Evolutionary conservation across 208 protist species (phyloP).

Genomic region (Crithidia bombi): DNA sequence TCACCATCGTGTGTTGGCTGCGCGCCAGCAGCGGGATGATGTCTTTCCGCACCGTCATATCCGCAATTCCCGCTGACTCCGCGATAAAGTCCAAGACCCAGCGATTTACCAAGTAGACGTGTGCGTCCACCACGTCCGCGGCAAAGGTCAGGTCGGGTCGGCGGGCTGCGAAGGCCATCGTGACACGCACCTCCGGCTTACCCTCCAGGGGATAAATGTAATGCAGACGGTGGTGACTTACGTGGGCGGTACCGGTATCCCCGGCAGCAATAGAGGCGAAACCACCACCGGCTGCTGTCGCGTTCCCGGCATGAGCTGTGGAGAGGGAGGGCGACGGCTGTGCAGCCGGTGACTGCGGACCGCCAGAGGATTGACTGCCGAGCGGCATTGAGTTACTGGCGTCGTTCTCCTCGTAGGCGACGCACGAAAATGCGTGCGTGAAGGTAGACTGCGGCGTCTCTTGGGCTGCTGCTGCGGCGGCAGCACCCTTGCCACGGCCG

Average conservation of each 20-base stretch:
- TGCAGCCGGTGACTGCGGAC: background rate
- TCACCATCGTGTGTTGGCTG: slow-evolving; percentile 74
- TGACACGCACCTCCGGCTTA: slow-evolving; percentile 54
- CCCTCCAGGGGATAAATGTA: slow-evolving; percentile 65
- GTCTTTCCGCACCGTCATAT: slow-evolving; percentile 35
- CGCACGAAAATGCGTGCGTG: slow-evolving; percentile 55
- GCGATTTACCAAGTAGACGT: slow-evolving; percentile 72
- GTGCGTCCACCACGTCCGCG: slow-evolving; percentile 67
- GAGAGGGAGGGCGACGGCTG: slow-evolving; percentile 5
- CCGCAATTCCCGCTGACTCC: slow-evolving; percentile 44
- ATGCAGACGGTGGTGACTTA: slow-evolving; percentile 68
- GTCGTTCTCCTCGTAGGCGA: slow-evolving; percentile 71
- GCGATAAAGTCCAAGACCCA: slow-evolving; percentile 83
- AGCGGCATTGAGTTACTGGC: slow-evolving; percentile 10
- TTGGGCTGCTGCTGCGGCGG: slow-evolving; percentile 2
- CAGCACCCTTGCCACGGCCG: slow-evolving; percentile 17
- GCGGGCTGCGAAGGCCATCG: slow-evolving; percentile 65
- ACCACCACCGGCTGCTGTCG: background rate
- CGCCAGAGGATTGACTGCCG: background rate
- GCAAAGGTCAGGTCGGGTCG: slow-evolving; percentile 73
- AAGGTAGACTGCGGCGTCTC: slow-evolving; percentile 33
- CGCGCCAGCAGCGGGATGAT: slow-evolving; percentile 70
- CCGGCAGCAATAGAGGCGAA: background rate
- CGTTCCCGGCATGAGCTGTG: background rate
- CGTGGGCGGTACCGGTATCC: background rate